Percentiles rank a stretch among this genome's conserved stretches.
phyloP scores from a whole-genome alignment of 2,329 filamentous ascomycete species.

The Colletotrichum musicola region DNA sequence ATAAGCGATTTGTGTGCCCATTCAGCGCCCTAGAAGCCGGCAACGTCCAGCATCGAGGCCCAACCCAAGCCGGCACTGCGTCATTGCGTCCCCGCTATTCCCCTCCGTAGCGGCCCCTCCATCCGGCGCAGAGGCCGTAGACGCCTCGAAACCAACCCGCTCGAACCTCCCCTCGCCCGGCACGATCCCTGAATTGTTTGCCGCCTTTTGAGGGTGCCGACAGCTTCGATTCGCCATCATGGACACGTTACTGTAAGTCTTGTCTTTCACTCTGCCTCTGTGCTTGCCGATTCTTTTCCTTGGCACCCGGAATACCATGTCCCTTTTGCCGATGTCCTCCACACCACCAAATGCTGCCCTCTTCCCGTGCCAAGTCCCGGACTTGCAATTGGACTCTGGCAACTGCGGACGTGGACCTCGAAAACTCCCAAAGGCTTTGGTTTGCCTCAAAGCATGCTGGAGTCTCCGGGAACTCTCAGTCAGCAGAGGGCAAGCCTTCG shows the following conservation, averaged over 20 bases:
- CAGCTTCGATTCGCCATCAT: constrained; percentile 34
- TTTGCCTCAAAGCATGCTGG: too few relatives aligned
- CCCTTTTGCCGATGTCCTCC: not conserved
- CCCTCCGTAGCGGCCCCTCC: constrained; percentile 36
- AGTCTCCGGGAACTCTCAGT: too few relatives aligned
- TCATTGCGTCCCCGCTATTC: constrained; percentile 37
- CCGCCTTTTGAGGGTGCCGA: not conserved
- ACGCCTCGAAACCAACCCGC: constrained; percentile 27
- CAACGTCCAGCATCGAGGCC: not conserved
- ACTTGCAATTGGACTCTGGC: too few relatives aligned
- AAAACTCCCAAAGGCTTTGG: too few relatives aligned
- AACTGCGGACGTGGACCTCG: too few relatives aligned
- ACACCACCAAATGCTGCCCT: too few relatives aligned
- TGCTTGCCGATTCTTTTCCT: not conserved
- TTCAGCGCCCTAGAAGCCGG: not conserved
- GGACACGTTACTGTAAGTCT: constrained; percentile 49
- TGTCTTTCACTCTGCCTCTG: constrained; percentile 8
- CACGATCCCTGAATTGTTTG: not conserved
- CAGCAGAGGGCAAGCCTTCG: too few relatives aligned
- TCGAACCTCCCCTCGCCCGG: not conserved
- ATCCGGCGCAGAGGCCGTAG: constrained; percentile 35
- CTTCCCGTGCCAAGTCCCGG: too few relatives aligned
- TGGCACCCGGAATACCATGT: not conserved
- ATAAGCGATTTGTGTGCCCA: not conserved
- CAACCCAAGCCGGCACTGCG: constrained; percentile 24